A percentile compares a stretch with the other conserved stretches of the same genome.
Evolutionary conservation across 768 basidiomycete species (phyloP).

Genomic region (Phaeotremella fagi): DNA sequence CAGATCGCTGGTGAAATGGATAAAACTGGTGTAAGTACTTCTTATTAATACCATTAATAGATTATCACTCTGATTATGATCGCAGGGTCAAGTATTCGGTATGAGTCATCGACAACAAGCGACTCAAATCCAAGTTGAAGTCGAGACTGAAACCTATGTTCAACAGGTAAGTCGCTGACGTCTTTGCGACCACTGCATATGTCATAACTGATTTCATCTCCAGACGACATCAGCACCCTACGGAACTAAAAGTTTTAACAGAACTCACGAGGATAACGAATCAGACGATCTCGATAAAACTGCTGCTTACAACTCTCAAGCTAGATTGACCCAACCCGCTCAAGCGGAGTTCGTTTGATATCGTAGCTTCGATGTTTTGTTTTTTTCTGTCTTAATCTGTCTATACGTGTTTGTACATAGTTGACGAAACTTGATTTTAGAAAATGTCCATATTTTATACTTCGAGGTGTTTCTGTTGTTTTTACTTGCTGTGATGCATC

Average conservation of each 20-base stretch:
- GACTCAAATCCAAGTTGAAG: constrained; percentile 21
- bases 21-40: constrained; percentile 1
- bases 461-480: too few species aligned
- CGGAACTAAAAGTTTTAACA: neutral
- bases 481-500: too few species aligned
- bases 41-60: too few species aligned
- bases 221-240: neutral
- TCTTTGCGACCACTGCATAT: neutral
- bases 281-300: constrained; percentile 1
- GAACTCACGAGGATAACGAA: neutral
- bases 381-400: too few species aligned
- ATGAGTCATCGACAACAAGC: constrained; percentile 12
- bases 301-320: constrained; percentile 7
- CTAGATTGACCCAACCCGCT: constrained; percentile 2
- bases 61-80: too few species aligned
- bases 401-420: too few species aligned
- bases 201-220: neutral
- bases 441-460: too few species aligned
- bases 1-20: neutral
- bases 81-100: constrained; percentile 11
- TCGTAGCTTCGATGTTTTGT: too few species aligned
- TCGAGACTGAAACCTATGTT: constrained; percentile 23
- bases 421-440: too few species aligned
- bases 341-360: too few species aligned
- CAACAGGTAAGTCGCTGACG: constrained; percentile 7